Evolutionary conservation across 192 early-diverging fungal species (phyloP).

Genomic region (Cetraspora pellucida): DNA sequence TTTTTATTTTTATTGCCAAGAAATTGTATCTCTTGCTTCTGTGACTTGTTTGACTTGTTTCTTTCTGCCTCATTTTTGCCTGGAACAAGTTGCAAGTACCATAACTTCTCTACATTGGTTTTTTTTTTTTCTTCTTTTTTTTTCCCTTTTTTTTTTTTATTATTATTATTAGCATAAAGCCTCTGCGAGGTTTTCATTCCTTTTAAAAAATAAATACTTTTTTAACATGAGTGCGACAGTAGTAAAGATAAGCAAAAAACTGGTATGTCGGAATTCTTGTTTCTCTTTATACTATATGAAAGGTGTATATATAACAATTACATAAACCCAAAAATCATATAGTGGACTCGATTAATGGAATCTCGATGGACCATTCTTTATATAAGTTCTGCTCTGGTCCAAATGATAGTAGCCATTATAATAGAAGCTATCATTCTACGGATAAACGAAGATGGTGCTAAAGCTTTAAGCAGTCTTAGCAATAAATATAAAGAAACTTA

Average conservation of each 20-base stretch:
- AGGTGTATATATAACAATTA: background rate
- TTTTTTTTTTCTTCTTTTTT: background rate
- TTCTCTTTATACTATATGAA: background rate
- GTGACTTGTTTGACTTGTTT: too few relatives aligned
- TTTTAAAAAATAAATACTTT: background rate
- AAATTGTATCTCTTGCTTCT: too few relatives aligned
- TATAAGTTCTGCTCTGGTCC: constrained; percentile 12
- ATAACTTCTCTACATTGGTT: background rate
- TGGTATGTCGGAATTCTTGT: background rate
- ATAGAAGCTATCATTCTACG: constrained; percentile 10
- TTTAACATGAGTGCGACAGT: background rate
- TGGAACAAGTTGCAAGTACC: too few relatives aligned
- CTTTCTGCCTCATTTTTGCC: too few relatives aligned
- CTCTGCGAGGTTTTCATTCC: background rate
- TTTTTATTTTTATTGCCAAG: too few relatives aligned
- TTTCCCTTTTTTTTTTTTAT: background rate
- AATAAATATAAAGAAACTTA: background rate
- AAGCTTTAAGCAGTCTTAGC: background rate
- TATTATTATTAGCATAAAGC: too few relatives aligned
- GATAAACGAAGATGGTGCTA: background rate
- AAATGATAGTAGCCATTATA: constrained; percentile 3
- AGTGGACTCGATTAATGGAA: constrained; percentile 2
- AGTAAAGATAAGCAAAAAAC: background rate
- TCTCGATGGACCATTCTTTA: constrained; percentile 17
- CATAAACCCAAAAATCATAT: background rate